Evolutionary conservation across 2,329 filamentous ascomycete species (phyloP).

Genomic region (Alternaria rosae): DNA sequence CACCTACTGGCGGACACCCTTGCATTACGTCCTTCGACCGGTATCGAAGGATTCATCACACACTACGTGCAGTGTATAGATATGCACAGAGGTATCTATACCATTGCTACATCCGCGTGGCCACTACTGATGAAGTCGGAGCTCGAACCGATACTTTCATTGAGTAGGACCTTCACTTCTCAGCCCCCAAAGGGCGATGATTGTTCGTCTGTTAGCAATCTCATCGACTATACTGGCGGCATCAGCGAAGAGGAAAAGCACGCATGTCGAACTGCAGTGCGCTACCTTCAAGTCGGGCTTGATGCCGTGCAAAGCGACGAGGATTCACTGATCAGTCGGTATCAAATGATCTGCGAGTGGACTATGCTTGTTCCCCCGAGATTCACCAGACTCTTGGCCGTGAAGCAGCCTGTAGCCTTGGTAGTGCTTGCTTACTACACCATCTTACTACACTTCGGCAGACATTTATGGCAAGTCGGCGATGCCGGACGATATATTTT

Average conservation of each 20-base stretch:
- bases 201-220: constrained; percentile 23
- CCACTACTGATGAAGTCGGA: constrained; percentile 35
- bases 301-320: constrained; percentile 22
- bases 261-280: constrained; percentile 35
- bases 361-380: constrained; percentile 44
- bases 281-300: constrained; percentile 30
- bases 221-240: constrained; percentile 22
- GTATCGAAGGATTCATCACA: constrained; percentile 36
- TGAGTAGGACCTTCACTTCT: constrained; percentile 25
- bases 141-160: constrained; percentile 34
- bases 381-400: constrained; percentile 49
- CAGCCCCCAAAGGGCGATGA: constrained; percentile 29
- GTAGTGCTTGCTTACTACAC: constrained; percentile 61
- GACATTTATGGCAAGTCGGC: constrained; percentile 29
- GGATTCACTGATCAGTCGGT: constrained; percentile 7
- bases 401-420: constrained; percentile 53
- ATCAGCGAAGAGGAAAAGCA: constrained; percentile 27
- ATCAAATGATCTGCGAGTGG: constrained; percentile 48
- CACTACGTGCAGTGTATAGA: constrained; percentile 41
- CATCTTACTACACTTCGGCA: constrained; percentile 54
- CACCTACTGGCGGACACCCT: constrained; percentile 49
- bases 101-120: constrained; percentile 30
- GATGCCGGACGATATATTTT: constrained; percentile 28
- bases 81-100: constrained; percentile 28
- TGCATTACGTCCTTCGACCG: constrained; percentile 20